Percentiles rank a stretch among this genome's conserved stretches.
These are phyloP conservation scores for Alternaria rosae DNA, from an alignment of 2,329 filamentous ascomycete genomes.

Conservation along the genomic window DNA sequence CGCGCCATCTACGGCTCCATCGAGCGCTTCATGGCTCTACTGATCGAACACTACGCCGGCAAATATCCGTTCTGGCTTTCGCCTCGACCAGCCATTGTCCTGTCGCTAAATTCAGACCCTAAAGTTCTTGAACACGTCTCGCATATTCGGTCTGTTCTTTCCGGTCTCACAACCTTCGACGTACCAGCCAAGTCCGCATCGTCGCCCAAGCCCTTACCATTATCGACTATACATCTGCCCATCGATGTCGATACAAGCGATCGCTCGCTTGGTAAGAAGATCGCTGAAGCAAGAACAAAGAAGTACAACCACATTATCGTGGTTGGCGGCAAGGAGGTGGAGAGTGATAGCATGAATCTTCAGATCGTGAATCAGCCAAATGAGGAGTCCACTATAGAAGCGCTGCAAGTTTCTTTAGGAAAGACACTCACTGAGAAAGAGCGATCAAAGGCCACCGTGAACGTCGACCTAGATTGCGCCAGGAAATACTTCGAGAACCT, in stretches of 20 bases:
- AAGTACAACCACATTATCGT: constrained; percentile 78
- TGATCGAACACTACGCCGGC: constrained; percentile 84
- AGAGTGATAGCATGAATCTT: constrained; percentile 34
- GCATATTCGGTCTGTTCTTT: constrained; percentile 47
- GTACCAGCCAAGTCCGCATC: constrained; percentile 6
- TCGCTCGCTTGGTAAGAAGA: constrained; percentile 71
- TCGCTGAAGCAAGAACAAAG: constrained; percentile 73
- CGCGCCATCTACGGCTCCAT: constrained; percentile 84
- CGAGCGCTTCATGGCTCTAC: constrained; percentile 82
- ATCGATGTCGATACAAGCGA: constrained; percentile 74
- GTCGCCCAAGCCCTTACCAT: constrained; percentile 50
- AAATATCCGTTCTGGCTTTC: constrained; percentile 88
- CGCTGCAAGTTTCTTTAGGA: constrained; percentile 46
- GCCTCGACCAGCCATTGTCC: constrained; percentile 76
- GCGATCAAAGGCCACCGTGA: constrained; percentile 20
- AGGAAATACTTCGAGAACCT: constrained; percentile 43
- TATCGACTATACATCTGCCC: constrained; percentile 67
- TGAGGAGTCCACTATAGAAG: constrained; percentile 29
- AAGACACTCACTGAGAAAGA: constrained; percentile 23
- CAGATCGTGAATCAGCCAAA: constrained; percentile 51
- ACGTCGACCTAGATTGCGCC: constrained; percentile 25
- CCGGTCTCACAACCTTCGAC: constrained; percentile 34
- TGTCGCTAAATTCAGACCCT: constrained; percentile 72
- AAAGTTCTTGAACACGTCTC: constrained; percentile 60
- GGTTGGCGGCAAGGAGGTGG: constrained; percentile 61